A percentile compares a stretch with the other conserved stretches of the same genome.
These are phyloP conservation scores for Pseudotsuga menziesii DNA, from an alignment of 75 land plant species.

Conservation along the genomic window DNA sequence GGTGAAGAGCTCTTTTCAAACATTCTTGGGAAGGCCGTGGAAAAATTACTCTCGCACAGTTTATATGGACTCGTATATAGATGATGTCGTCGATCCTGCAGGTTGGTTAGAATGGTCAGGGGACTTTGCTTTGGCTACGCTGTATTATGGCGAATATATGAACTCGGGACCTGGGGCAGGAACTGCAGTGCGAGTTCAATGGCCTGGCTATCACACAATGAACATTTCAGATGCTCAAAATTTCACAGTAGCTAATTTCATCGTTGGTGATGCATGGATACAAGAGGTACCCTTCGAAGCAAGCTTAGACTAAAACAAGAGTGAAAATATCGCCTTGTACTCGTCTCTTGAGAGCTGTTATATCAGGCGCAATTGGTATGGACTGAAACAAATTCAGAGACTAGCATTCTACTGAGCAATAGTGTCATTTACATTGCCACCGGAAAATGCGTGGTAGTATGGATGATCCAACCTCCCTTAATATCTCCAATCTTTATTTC, in stretches of 20 bases:
- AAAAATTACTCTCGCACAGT: background rate
- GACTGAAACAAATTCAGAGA: too few relatives aligned
- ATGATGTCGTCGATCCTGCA: slow-evolving; percentile 4
- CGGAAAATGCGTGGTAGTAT: too few relatives aligned
- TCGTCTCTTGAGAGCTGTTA: too few relatives aligned
- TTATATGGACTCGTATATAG: background rate
- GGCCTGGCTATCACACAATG: background rate
- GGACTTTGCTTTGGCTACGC: slow-evolving; percentile 10
- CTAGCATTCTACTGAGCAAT: too few relatives aligned
- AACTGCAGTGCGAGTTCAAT: slow-evolving; percentile 1
- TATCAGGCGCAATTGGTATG: too few relatives aligned
- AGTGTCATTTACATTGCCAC: too few relatives aligned
- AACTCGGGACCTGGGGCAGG: background rate
- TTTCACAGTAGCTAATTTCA: slow-evolving; percentile 2
- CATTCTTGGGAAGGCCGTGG: too few relatives aligned
- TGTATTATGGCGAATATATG: slow-evolving; percentile 14
- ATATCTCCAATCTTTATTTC: too few relatives aligned
- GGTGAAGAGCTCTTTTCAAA: too few relatives aligned
- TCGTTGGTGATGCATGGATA: background rate
- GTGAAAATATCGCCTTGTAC: too few relatives aligned
- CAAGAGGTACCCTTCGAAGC: background rate
- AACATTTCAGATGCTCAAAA: background rate
- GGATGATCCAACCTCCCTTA: too few relatives aligned
- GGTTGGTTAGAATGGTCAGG: slow-evolving; percentile 27
- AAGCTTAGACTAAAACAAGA: background rate